A percentile compares a stretch with the other conserved stretches of the same genome.
Evolutionary conservation across 768 basidiomycete species (phyloP).

Genomic region (Cystofilobasidium bisporidii): DNA sequence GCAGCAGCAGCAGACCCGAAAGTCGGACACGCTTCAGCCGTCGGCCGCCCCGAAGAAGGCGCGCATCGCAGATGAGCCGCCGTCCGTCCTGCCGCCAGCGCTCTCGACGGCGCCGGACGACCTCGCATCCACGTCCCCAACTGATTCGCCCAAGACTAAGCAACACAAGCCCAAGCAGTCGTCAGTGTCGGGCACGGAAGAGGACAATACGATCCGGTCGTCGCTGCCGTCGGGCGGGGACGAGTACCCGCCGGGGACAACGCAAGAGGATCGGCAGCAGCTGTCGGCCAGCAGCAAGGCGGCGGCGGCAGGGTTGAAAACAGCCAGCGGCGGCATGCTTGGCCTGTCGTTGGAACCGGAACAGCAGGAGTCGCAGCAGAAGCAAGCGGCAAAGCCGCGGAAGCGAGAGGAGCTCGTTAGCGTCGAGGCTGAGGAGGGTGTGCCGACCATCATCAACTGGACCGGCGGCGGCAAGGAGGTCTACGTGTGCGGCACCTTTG

Average conservation of each 20-base stretch:
- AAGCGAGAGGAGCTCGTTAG: background rate
- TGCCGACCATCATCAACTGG: conserved; percentile 44
- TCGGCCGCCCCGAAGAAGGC: conserved; percentile 20
- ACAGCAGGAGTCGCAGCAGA: background rate
- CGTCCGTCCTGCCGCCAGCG: background rate
- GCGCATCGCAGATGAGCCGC: conserved; percentile 7
- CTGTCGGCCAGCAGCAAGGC: background rate
- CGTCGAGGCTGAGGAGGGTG: conserved; percentile 8
- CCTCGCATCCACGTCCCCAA: background rate
- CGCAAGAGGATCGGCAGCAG: background rate
- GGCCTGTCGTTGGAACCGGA: background rate
- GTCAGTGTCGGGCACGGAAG: conserved; percentile 16
- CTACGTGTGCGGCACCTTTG: conserved; percentile 48
- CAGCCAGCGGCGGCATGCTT: conserved; percentile 3
- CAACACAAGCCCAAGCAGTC: conserved; percentile 11
- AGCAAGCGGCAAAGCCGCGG: background rate
- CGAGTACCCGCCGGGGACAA: conserved; percentile 3
- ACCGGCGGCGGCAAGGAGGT: conserved; percentile 56
- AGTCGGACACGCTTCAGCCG: no score
- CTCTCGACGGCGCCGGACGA: background rate
- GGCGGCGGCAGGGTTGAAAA: background rate
- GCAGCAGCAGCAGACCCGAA: no score
- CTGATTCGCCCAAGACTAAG: background rate
- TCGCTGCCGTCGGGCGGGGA: conserved; percentile 19
- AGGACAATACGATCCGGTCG: conserved; percentile 24